These are phyloP conservation scores for Apiospora malaysiana DNA, from an alignment of 2,329 filamentous ascomycete genomes.

Conservation along the genomic window DNA sequence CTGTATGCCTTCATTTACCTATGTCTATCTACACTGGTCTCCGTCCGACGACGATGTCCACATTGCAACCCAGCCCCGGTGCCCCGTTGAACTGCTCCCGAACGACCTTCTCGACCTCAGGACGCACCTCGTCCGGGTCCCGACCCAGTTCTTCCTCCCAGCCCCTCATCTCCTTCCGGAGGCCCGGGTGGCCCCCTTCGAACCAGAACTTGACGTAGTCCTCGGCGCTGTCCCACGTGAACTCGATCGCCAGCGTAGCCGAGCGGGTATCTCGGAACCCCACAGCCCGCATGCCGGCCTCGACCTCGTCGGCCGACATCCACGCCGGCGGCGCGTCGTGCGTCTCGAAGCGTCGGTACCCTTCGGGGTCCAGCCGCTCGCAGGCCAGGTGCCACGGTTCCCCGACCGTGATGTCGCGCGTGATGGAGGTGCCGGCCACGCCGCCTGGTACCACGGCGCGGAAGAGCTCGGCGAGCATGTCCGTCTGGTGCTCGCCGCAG, in stretches of 20 bases:
- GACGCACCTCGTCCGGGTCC: not conserved
- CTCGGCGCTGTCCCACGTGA: not conserved
- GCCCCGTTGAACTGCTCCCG: not conserved
- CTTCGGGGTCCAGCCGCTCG: not conserved
- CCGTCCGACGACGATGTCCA: not conserved
- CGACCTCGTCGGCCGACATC: not conserved
- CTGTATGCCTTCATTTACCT: not conserved
- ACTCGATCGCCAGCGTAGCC: not conserved
- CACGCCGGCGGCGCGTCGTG: slow-evolving; percentile 1
- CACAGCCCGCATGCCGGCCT: slow-evolving; percentile 3
- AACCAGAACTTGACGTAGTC: slow-evolving; percentile 9
- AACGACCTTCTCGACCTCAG: not conserved
- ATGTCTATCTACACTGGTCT: not conserved
- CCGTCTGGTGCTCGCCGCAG: not conserved
- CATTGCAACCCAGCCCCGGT: not conserved
- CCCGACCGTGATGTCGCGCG: not conserved
- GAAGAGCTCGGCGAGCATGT: not conserved
- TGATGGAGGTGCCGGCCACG: not conserved
- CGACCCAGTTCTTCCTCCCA: not conserved
- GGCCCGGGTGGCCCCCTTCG: not conserved
- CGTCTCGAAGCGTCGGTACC: not conserved
- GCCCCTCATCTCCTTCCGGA: not conserved
- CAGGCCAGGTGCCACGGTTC: not conserved
- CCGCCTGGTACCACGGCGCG: not conserved
- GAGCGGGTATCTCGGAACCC: not conserved